Percentiles rank a stretch among this genome's conserved stretches.
Evolutionary conservation across 2,329 filamentous ascomycete species (phyloP).

Genomic region (Drechslerella dactyloides): DNA sequence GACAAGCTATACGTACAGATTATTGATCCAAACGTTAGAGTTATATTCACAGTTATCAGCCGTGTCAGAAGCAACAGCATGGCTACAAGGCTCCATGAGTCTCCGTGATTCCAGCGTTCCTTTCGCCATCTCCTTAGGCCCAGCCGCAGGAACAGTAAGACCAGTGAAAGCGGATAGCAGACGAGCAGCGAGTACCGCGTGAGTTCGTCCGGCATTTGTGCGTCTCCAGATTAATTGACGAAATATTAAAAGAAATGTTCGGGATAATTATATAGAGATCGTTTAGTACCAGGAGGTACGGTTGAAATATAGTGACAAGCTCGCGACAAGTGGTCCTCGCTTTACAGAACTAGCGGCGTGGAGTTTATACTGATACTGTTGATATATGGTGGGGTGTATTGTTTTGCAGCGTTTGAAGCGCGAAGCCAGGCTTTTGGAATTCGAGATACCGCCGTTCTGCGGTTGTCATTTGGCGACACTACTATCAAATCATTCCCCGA

Average conservation of each 20-base stretch:
- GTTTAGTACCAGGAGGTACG: not conserved
- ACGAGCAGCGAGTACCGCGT: slow-evolving; percentile 23
- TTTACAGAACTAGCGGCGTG: too few species aligned
- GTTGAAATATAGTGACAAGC: too few species aligned
- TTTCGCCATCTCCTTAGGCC: slow-evolving; percentile 28
- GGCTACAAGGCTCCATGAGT: slow-evolving; percentile 31
- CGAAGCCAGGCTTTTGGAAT: too few species aligned
- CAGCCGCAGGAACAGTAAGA: slow-evolving; percentile 7
- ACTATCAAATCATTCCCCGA: too few species aligned
- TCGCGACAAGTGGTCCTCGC: too few species aligned
- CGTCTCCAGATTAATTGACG: not conserved
- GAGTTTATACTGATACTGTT: too few species aligned
- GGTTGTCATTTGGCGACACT: too few species aligned
- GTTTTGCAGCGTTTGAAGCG: too few species aligned
- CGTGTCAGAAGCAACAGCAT: slow-evolving; percentile 10
- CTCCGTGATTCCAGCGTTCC: slow-evolving; percentile 43
- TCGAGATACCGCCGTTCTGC: too few species aligned
- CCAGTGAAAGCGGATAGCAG: slow-evolving; percentile 18
- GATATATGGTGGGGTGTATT: too few species aligned
- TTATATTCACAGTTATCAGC: slow-evolving; percentile 18
- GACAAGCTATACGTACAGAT: slow-evolving; percentile 20
- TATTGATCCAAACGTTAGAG: slow-evolving; percentile 21
- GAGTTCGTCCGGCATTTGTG: not conserved
- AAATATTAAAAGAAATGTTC: not conserved
- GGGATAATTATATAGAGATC: not conserved